Conservation (phyloP, 2,329 filamentous ascomycete species). For the Trichoderma koningii region DNA sequence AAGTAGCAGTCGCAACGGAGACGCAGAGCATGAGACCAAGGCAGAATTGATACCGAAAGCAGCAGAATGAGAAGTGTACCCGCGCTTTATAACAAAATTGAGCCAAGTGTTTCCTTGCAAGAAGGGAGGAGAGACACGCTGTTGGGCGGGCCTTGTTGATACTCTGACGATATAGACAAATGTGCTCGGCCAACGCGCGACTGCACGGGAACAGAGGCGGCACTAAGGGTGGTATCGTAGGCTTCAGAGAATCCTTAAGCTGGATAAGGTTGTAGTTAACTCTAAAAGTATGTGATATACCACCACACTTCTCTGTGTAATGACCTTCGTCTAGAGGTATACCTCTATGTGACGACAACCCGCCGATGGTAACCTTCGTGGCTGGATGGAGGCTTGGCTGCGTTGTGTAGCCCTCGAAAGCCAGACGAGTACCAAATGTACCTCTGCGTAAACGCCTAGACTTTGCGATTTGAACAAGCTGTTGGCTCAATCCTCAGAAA, state of each 20-base stretch:
- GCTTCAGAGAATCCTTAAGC: background rate
- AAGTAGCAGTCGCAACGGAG: background rate
- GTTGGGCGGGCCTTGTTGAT: constrained; percentile 24
- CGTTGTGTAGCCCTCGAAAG: constrained; percentile 7
- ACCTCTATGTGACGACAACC: background rate
- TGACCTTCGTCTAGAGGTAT: background rate
- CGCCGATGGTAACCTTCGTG: constrained; percentile 20
- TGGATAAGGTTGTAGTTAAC: constrained; percentile 2
- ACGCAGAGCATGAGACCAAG: background rate
- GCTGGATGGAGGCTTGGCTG: constrained; percentile 2
- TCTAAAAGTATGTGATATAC: constrained; percentile 2
- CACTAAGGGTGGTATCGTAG: background rate
- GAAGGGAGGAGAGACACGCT: constrained; percentile 10
- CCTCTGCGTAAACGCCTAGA: background rate
- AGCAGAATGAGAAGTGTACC: background rate
- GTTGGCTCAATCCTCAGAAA: background rate
- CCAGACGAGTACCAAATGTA: background rate
- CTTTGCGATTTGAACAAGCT: background rate
- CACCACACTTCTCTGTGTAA: constrained; percentile 1
- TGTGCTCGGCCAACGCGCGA: constrained; percentile 7
- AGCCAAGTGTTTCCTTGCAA: background rate
- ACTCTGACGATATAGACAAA: constrained; percentile 20
- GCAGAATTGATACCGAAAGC: background rate
- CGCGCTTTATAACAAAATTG: constrained; percentile 10
- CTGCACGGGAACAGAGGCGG: background rate